Evolutionary conservation across 139 green algal species (phyloP), one percentile per base, ranked within the genome.

Genomic region (Picochlorum costavermella): DNA sequence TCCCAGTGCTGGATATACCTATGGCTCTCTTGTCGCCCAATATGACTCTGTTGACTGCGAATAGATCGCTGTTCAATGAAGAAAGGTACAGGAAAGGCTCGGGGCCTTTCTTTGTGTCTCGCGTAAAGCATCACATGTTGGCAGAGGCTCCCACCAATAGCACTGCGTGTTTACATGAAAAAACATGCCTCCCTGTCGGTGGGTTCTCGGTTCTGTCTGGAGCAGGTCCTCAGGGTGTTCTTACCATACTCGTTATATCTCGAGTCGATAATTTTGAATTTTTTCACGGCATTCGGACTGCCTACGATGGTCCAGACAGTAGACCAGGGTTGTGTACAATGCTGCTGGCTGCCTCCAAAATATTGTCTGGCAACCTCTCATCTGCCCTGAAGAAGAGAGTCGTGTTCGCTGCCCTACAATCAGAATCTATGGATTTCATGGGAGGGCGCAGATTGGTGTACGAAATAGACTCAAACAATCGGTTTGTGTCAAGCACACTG

Each of bases 301-400:
- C 75, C 11, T 78, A 81, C 1, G 69, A 88, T 31, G 55, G 66
- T 3, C 74, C 79, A 0, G 33, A 40, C 33, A 40, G 33, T 40
- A 55, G 88, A 65, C 90, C 83, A 1, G 83, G 84, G 17, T 77
- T 95, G 1, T 67, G 91, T 1, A 72, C 86, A 3, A 68, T 88
- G 62, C 67, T 95, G 59, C 75, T 68, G 11, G 84, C 82, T 0
- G 72, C 84, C 8, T 40, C 33, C 10, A 40, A 40, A 40, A 40
- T 40, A 40, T 40, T 40, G 33, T 40, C 33, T 40, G 3, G 9
- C 9, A 9, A 40, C 9, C 31, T 37, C 31, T 40, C 33, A 40
- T 40, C 33, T 40, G 33, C 10, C 17, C 46, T 53, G 46, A 20
- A 53, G 12, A 66, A 66, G 36, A 64, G 51, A n/a, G 29, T 93